These are phyloP conservation scores for Podila clonocystis DNA, from an alignment of 192 early-diverging fungal species.

Conservation along the genomic window DNA sequence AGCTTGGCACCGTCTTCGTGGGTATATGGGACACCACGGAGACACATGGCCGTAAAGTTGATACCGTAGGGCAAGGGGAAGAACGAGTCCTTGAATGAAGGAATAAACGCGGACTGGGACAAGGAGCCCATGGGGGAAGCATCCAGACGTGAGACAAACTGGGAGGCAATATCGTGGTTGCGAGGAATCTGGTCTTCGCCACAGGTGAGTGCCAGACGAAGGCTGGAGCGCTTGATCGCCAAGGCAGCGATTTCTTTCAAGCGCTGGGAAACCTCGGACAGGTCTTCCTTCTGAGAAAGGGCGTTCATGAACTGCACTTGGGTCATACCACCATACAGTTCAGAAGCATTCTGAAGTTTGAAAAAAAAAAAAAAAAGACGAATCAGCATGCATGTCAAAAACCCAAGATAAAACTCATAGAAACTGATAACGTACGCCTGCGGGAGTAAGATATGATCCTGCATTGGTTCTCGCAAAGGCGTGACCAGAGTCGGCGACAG, in stretches of 20 bases:
- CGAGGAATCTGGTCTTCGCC: conserved; percentile 58
- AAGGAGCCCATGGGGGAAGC: not conserved
- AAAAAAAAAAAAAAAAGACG: not conserved
- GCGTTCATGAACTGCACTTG: conserved; percentile 87
- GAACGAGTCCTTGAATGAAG: conserved; percentile 71
- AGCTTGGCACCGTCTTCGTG: conserved; percentile 83
- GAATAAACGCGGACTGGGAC: conserved; percentile 53
- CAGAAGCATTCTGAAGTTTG: conserved; percentile 29
- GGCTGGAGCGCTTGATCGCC: conserved; percentile 57
- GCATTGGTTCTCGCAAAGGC: conserved; percentile 81
- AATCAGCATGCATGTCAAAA: not conserved
- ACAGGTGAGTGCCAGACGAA: conserved; percentile 63
- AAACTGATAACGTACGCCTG: conserved; percentile 44
- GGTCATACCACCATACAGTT: conserved; percentile 66
- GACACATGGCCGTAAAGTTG: conserved; percentile 82
- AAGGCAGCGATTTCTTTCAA: conserved; percentile 63
- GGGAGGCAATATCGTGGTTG: conserved; percentile 53
- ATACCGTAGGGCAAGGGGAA: conserved; percentile 87
- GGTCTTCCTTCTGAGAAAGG: conserved; percentile 72
- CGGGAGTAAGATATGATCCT: conserved; percentile 66
- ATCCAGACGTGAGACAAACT: conserved; percentile 56
- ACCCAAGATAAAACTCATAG: not conserved
- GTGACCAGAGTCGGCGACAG: conserved; percentile 86
- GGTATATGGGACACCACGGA: conserved; percentile 85
- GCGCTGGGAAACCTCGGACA: conserved; percentile 68